Evolutionary conservation across 78 protist genomes (phyloP).

Genomic region (Creolimax fragrantissima): DNA sequence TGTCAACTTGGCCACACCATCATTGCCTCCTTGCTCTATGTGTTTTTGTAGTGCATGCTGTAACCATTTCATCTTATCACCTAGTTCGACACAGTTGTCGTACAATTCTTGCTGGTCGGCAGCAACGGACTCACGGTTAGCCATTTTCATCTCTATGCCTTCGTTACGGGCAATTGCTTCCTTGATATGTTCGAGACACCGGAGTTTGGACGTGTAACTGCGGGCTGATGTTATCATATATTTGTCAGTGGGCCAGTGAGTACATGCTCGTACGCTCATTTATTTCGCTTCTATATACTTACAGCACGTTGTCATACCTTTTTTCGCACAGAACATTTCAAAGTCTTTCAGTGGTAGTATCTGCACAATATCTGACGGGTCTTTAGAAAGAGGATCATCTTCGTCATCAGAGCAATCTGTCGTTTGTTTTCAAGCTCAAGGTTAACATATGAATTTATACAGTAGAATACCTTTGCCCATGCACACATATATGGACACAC

Average conservation of each 20-base stretch:
- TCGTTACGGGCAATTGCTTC: background rate
- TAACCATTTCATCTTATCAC: background rate
- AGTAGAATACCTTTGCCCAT: too few relatives aligned
- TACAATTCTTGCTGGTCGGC: background rate
- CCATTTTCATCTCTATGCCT: background rate
- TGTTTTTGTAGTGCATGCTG: background rate
- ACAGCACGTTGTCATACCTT: background rate
- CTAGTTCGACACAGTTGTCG: background rate
- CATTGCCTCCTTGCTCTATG: background rate
- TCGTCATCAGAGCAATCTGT: too few relatives aligned
- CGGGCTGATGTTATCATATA: background rate
- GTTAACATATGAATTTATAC: too few relatives aligned
- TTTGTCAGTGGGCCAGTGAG: background rate
- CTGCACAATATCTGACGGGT: background rate
- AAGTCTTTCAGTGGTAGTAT: background rate
- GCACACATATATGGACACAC: too few relatives aligned
- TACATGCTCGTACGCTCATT: background rate
- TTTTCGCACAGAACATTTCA: background rate
- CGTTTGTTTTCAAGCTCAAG: too few relatives aligned
- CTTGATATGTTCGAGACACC: background rate
- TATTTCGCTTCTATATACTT: background rate
- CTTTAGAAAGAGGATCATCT: background rate
- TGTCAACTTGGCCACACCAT: background rate
- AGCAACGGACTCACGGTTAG: background rate
- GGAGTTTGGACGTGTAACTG: background rate